Evolutionary conservation across 768 basidiomycete species (phyloP).

Genomic region (Pleurotus salmoneostramineus): DNA sequence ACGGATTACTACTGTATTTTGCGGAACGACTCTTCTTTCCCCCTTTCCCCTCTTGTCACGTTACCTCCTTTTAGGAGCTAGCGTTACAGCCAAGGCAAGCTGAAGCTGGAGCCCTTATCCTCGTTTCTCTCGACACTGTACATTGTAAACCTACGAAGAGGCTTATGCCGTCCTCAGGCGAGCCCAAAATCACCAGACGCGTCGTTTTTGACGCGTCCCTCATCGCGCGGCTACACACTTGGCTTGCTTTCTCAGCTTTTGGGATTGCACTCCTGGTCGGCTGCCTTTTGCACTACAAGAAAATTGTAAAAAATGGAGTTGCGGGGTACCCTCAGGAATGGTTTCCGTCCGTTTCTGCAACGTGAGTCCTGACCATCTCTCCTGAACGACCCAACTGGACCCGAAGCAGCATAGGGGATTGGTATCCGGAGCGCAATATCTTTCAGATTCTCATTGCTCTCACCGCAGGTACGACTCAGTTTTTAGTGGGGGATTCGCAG

Average conservation of each 20-base stretch:
- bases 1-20: no score
- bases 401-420: slow-evolving; percentile 73
- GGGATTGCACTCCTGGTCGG: slow-evolving; percentile 58
- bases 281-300: slow-evolving; percentile 69
- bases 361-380: slow-evolving; percentile 39
- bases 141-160: neutral
- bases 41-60: no score
- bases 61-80: no score
- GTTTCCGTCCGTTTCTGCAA: slow-evolving; percentile 88
- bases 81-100: no score
- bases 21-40: no score
- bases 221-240: slow-evolving; percentile 63
- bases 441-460: slow-evolving; percentile 89
- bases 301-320: slow-evolving; percentile 82
- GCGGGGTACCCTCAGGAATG: slow-evolving; percentile 84
- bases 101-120: neutral
- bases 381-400: neutral
- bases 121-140: neutral
- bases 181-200: neutral
- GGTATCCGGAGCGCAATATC: slow-evolving; percentile 80
- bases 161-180: slow-evolving; percentile 1
- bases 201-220: slow-evolving; percentile 43
- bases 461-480: slow-evolving; percentile 53
- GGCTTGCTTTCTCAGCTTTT: slow-evolving; percentile 66
- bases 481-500: neutral